phyloP scores from a whole-genome alignment of 2,329 filamentous ascomycete species.

The Sporothrix luriei region DNA sequence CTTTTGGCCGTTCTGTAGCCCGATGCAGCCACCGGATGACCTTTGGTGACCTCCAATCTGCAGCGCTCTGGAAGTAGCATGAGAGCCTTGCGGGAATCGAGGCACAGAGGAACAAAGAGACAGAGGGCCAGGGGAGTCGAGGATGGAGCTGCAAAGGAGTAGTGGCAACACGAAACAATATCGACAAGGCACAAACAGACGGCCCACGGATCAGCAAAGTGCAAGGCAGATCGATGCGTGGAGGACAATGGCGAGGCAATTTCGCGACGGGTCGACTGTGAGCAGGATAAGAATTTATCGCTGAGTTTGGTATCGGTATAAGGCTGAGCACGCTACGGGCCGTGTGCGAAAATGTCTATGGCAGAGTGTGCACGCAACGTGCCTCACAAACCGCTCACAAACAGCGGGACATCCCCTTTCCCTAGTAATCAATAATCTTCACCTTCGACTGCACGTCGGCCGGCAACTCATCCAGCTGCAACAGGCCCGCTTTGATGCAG shows the following conservation, averaged over 20 bases:
- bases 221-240: background rate
- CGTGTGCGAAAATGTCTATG: background rate
- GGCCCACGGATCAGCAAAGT: background rate
- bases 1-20: slow-evolving; percentile 6
- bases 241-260: background rate
- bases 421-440: slow-evolving; percentile 64
- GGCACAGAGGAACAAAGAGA: background rate
- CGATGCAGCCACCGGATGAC: background rate
- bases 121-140: background rate
- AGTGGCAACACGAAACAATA: background rate
- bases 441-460: slow-evolving; percentile 63
- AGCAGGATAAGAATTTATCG: background rate
- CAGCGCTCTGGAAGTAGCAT: background rate
- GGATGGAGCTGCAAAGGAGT: background rate
- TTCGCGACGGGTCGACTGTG: too few species aligned
- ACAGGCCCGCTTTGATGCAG: slow-evolving; percentile 73
- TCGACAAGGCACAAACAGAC: background rate
- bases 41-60: background rate
- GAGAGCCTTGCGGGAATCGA: background rate
- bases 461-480: slow-evolving; percentile 75
- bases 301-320: background rate
- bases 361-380: background rate
- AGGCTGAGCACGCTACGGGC: background rate
- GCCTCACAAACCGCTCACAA: too few species aligned
- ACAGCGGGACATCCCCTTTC: background rate